Evolutionary conservation across 2,329 filamentous ascomycete species (phyloP), one percentile per base, ranked within the genome.

Genomic region (Trichophyton verrucosum): DNA sequence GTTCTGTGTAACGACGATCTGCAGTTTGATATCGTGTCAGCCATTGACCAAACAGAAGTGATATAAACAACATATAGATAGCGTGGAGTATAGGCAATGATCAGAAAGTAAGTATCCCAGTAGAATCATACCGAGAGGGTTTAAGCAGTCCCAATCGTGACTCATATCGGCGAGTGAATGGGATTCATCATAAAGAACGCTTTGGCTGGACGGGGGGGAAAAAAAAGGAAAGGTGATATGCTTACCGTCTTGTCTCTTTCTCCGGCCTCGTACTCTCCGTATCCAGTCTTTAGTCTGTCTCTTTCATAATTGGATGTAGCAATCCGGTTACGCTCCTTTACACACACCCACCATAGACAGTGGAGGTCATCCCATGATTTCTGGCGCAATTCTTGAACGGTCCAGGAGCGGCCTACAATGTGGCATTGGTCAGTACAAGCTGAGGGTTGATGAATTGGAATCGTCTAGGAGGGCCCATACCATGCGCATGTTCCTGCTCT

Each of bases 321-420:
- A 67, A 97, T 83, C 66, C 89, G 83, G 76, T 99, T 99, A 68
- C 88, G 81, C 77, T 99, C 94, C 77, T 89, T 91, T 63, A 87
- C 82, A 72, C 94, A 97, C 60, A 91, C 83, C 90, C 91, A 99
- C 91, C 92, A 99, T 70, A 99, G 80, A 64, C 81, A 79, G 74
- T 97, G 91, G 68, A 99, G 77, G 73, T 97, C 91, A 64, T 96
- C 89, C 89, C 91, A 99, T 64, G 87, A 90, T 77, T 96, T 96
- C 64, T 82, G 80, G 64, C 91, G 83, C 69, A 99, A 79, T 77
- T 99, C 94, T 75, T 89, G 83, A 6, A 88, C 85, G 9, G 82
- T 85, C 94, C 94, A 99, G 30, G 84, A 79, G 60, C 94, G 83
- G 15, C 94, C 82, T 85, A 64, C 60, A 42, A 9, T n/a, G 33